Evolutionary conservation across 371 early-diverging fungal genomes (phyloP), one percentile per base, ranked within the genome.

Genomic region (Zychaea mexicana): DNA sequence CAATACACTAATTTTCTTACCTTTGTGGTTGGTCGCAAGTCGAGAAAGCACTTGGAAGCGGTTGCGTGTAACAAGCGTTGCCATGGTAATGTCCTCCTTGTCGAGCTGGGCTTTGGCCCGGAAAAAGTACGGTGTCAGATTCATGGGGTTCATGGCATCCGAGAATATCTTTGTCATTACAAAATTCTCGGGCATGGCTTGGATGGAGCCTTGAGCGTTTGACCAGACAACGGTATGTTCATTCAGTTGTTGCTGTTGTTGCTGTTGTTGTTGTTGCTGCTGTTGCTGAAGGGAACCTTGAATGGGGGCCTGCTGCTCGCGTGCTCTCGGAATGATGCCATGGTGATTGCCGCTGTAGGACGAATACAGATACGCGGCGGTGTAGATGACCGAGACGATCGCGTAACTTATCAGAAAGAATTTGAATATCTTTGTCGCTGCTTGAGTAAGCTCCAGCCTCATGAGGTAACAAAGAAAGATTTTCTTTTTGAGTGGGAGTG

Each of bases 111-210:
- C 68, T 32, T 77, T 70, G 6, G 88, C 85, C 57, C 74, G 73
- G 65, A 77, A 84, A 64, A 84, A 88, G 55, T 85, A 87, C 6
- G 89, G 88, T 30, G 82, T 85, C 53, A 88, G 74, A 33, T 85
- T 78, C 49, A 81, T 84, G 12, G 89, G 89, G 8, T 84, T 83
- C 85, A 89, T 83, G 0, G 88, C 78, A 53, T 85, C 85, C 21
- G 85, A 77, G 65, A 85, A 89, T 3, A 86, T 75, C 63, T 89
- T 89, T 42, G 82, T 79, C 66, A 87, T 67, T 45, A 86, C 69
- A 52, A 84, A 81, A 21, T 81, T 77, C 56, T 86, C 86, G 3
- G 80, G 61, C 56, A 74, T 74, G 15, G 71, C 49, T 39, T 71
- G 69, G n/a, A 54, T 56, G 47, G 49, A 45, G 19, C 59, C 68